A percentile compares a stretch with the other conserved stretches of the same genome.
Conservation (phyloP, 1,284 basidiomycete species). For the Malassezia slooffiae region DNA sequence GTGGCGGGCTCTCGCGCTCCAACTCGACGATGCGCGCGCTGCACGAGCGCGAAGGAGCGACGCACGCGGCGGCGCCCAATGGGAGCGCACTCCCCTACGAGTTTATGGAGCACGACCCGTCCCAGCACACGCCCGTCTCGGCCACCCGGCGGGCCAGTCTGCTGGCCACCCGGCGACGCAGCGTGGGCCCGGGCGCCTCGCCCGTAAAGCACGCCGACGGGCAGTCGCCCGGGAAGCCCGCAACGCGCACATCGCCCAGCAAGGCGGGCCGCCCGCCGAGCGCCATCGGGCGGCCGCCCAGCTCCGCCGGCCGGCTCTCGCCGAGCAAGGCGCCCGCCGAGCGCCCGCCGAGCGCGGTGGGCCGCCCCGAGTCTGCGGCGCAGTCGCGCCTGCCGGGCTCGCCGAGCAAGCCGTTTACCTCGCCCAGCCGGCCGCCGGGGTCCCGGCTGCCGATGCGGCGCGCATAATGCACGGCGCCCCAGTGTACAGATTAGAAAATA, state of each 20-base stretch:
- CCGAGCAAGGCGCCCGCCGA: constrained; percentile 2
- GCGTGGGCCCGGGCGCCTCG: constrained; percentile 3
- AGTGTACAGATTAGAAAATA: no score
- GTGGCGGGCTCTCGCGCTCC: constrained; percentile 22
- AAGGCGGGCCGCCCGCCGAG: background rate
- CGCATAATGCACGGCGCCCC: no score
- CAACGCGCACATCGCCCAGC: no score
- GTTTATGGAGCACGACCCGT: constrained; percentile 36
- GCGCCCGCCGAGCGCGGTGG: background rate
- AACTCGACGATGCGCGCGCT: constrained; percentile 6
- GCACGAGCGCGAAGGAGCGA: constrained; percentile 3
- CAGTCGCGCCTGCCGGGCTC: no score
- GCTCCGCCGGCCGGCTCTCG: constrained; percentile 1
- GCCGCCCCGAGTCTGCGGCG: no score
- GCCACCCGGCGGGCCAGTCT: constrained; percentile 17
- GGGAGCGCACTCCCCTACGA: constrained; percentile 22
- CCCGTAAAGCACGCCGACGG: no score
- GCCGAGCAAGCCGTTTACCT: background rate
- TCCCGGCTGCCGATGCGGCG: no score
- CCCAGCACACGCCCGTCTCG: constrained; percentile 18
- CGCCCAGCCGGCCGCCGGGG: no score
- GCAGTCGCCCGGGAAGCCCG: no score
- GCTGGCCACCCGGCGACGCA: constrained; percentile 18
- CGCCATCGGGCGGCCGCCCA: constrained; percentile 1
- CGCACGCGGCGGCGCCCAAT: constrained; percentile 12